phyloP scores from a whole-genome alignment of 768 basidiomycete species.

The Serpula lacrymans region DNA sequence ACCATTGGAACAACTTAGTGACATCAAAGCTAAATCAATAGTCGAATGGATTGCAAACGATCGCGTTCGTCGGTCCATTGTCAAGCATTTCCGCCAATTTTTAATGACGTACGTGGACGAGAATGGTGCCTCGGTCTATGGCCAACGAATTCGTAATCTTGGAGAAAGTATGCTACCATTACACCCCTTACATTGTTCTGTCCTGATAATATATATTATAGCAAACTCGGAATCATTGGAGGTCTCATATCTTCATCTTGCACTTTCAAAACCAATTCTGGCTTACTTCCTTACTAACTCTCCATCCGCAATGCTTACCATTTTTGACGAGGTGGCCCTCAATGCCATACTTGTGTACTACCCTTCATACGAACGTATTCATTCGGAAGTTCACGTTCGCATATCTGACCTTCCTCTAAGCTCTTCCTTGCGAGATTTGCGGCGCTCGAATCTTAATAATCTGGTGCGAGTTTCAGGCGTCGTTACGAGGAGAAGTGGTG shows the following conservation, averaged over 20 bases:
- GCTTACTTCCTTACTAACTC: constrained; percentile 98
- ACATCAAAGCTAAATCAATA: constrained; percentile 97
- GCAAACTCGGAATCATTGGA: constrained; percentile 97
- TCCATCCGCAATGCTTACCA: constrained; percentile 86
- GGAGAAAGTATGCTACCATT: constrained; percentile 74
- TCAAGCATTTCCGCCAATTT: constrained; percentile 92
- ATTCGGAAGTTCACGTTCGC: constrained; percentile 96
- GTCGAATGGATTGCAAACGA: constrained; percentile 97
- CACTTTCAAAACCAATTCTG: constrained; percentile 87
- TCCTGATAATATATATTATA: constrained; percentile 30
- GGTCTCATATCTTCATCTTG: constrained; percentile 94
- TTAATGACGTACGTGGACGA: constrained; percentile 96
- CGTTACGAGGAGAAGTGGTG: constrained; percentile 91
- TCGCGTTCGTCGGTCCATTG: constrained; percentile 84
- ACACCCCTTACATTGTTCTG: constrained; percentile 1
- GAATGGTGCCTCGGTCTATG: constrained; percentile 87
- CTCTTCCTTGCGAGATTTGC: constrained; percentile 88
- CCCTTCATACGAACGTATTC: constrained; percentile 94
- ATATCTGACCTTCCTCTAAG: constrained; percentile 91
- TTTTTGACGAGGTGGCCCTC: constrained; percentile 94
- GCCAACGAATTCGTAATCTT: constrained; percentile 86
- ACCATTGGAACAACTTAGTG: constrained; percentile 91
- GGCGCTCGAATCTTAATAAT: constrained; percentile 89
- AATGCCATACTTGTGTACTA: constrained; percentile 94
- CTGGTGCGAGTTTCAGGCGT: constrained; percentile 95